Base-by-base conservation (phyloP, 352 stramenopile genomes). In the Phytophthora pistaciae region DNA sequence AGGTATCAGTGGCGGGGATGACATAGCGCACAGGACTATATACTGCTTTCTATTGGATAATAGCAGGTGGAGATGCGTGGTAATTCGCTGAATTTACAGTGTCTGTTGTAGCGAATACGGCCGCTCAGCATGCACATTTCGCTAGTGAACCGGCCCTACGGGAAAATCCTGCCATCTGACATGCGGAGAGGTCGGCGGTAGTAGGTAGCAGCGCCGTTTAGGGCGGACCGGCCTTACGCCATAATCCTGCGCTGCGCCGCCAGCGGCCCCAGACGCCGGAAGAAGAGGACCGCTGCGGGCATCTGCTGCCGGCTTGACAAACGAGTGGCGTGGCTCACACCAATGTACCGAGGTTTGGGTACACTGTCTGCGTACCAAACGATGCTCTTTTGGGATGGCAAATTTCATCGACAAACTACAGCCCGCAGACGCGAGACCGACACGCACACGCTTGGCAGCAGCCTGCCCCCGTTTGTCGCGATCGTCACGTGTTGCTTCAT, bases 81-180 rank as follows among this genome's bases (percentile, higher is more conserved):
- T 27, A 21, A 65, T 70, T 69, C 25, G 60, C 16, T 40, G 25
- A 14, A 29, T 40, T 7, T 23, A 10, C 2, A 14, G 1, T 50
- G 44, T 64, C 9, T 8, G 29, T 10, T 70, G 40, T 60, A 69
- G 14, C 20, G 33, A n/a, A 70, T 58, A 44, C 38, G 13, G 9
- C 11, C 7, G 27, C 5, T 33, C 14, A 16, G 10, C 36, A 44
- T 59, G 54, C 23, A 38, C 29, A 49, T 49, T 49, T 49, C 42
- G n/a, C 42, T 49, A 49, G 42, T 53, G 60, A 61, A 61, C 44
- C 53, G 48, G 25, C 23, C 23, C 14, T 56, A 13, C 5, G 1
- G 18, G 9, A 10, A 58, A 46, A 69, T 1, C 40, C 63, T 64
- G 6, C 48, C 44, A 57, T 57, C 3, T 53, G 16, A 31, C 33